These are phyloP conservation scores for Alternaria infectoria DNA, from an alignment of 2,329 filamentous ascomycete species.

Conservation along the genomic window DNA sequence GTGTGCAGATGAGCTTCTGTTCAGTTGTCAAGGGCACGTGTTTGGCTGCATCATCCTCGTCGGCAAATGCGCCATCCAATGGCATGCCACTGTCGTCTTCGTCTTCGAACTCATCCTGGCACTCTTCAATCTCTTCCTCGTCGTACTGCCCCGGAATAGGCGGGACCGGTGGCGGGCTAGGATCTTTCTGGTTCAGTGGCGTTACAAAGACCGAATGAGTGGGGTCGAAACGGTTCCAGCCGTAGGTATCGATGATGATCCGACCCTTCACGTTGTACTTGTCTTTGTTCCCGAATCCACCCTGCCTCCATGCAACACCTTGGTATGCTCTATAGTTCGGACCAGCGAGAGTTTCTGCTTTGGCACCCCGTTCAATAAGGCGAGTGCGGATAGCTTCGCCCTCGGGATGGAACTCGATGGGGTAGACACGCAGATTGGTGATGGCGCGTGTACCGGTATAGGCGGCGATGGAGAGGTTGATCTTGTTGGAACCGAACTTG, in stretches of 20 bases:
- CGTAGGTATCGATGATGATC: constrained; percentile 60
- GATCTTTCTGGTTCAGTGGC: constrained; percentile 44
- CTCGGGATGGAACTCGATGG: constrained; percentile 54
- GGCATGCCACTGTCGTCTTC: constrained; percentile 24
- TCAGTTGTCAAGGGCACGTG: constrained; percentile 18
- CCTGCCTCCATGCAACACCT: constrained; percentile 51
- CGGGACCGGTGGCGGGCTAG: neutral
- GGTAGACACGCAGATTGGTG: constrained; percentile 51
- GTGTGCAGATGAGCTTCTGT: constrained; percentile 50
- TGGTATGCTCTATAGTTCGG: constrained; percentile 60
- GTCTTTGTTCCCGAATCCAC: constrained; percentile 43
- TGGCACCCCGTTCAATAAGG: constrained; percentile 55
- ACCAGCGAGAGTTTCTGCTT: constrained; percentile 56
- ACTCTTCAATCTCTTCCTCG: constrained; percentile 13
- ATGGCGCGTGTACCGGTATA: constrained; percentile 54
- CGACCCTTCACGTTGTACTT: constrained; percentile 55
- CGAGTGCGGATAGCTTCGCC: constrained; percentile 46
- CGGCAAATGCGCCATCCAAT: constrained; percentile 20
- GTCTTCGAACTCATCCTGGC: neutral
- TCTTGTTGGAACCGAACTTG: constrained; percentile 41
- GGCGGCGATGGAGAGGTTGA: constrained; percentile 34
- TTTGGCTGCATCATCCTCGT: constrained; percentile 22
- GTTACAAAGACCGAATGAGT: constrained; percentile 48
- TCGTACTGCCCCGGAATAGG: constrained; percentile 1
- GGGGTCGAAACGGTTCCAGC: constrained; percentile 59